Conservation (phyloP, 2,329 filamentous ascomycete species). For the Gnomoniopsis smithogilvyi region DNA sequence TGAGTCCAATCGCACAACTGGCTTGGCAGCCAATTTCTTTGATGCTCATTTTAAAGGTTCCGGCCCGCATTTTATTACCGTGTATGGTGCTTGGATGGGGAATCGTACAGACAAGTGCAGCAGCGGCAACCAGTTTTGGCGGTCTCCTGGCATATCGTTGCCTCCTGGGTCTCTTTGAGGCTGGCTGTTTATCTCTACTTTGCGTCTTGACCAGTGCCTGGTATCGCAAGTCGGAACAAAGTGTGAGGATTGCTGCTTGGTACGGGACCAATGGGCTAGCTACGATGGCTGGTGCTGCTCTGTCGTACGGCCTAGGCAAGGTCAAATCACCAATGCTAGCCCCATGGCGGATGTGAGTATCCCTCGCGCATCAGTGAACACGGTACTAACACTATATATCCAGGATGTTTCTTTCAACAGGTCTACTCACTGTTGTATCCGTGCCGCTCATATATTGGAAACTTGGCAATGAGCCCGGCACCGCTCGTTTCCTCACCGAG, state of each 20-base stretch:
- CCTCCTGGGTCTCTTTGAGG: conserved; percentile 33
- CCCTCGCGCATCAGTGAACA: conserved; percentile 12
- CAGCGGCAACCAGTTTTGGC: conserved; percentile 25
- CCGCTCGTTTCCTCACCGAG: conserved; percentile 56
- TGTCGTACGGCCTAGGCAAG: conserved; percentile 56
- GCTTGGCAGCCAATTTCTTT: conserved; percentile 60
- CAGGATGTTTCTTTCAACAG: conserved; percentile 58
- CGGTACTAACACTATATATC: background rate
- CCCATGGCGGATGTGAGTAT: conserved; percentile 37
- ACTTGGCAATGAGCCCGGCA: conserved; percentile 57
- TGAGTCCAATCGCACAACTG: conserved; percentile 57
- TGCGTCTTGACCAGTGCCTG: conserved; percentile 45
- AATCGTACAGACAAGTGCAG: conserved; percentile 34
- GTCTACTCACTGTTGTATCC: conserved; percentile 56
- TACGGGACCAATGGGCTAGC: conserved; percentile 60
- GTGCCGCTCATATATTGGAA: conserved; percentile 57
- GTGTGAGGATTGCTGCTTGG: conserved; percentile 62
- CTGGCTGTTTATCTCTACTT: conserved; percentile 41
- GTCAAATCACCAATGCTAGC: conserved; percentile 33
- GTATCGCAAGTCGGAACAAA: conserved; percentile 54
- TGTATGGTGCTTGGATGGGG: conserved; percentile 43
- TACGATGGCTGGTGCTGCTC: conserved; percentile 52
- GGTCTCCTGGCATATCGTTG: conserved; percentile 27
- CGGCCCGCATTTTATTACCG: conserved; percentile 57
- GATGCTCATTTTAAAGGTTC: conserved; percentile 58